Evolutionary conservation across 148 eudicot genomes (phyloP).

Genomic region (Fallopia convolvulus): DNA sequence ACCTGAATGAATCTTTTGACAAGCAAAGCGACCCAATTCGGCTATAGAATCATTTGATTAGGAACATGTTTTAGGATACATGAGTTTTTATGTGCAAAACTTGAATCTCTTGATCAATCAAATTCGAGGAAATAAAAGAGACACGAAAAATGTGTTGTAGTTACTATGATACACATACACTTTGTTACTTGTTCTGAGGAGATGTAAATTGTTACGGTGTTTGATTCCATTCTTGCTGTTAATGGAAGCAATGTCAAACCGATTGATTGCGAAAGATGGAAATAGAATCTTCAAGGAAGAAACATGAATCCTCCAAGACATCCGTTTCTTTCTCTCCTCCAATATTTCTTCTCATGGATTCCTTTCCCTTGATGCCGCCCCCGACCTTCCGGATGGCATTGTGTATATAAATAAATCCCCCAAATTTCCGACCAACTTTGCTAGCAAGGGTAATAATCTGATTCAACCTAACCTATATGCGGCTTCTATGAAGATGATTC

Average conservation of each 20-base stretch:
- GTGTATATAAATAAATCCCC: neutral
- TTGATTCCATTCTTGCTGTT: slow-evolving; percentile 1
- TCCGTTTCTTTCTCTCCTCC: neutral
- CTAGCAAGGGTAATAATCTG: neutral
- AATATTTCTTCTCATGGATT: neutral
- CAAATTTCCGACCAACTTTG: neutral
- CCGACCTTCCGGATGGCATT: too few relatives aligned
- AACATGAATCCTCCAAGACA: slow-evolving; percentile 1
- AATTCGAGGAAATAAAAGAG: neutral
- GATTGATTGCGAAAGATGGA: neutral
- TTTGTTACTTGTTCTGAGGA: too few relatives aligned
- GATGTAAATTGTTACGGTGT: too few relatives aligned
- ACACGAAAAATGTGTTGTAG: neutral
- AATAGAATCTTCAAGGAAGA: neutral
- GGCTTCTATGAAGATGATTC: neutral
- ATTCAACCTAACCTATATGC: neutral
- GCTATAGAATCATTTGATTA: neutral
- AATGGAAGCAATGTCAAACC: neutral
- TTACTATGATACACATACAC: too few relatives aligned
- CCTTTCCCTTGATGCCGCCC: neutral
- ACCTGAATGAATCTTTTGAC: neutral
- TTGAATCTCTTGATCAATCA: neutral
- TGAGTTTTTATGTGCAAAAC: neutral
- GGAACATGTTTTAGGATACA: slow-evolving; percentile 4
- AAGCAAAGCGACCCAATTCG: neutral